Conservation (phyloP, 106 monocot species). For the Dendrobium catenatum region DNA sequence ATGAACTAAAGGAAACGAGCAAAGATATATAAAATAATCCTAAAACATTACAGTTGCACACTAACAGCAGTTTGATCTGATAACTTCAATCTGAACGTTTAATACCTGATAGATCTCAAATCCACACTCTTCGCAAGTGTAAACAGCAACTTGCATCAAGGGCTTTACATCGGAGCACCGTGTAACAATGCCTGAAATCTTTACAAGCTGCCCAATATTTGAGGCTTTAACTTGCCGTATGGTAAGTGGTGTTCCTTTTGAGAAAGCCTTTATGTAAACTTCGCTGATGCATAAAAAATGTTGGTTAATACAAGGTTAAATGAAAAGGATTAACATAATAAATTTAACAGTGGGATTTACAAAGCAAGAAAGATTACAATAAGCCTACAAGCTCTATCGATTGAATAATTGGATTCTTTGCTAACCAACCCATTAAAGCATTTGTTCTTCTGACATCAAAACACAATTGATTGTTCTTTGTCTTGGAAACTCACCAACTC, state of each 20-base stretch:
- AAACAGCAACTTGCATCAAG: slow-evolving; percentile 99
- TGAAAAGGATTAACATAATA: neutral
- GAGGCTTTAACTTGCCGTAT: slow-evolving; percentile 92
- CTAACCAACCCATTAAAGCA: neutral
- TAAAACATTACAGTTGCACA: neutral
- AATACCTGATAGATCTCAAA: slow-evolving; percentile 98
- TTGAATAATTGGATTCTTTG: neutral
- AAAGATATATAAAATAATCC: neutral
- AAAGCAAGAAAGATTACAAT: neutral
- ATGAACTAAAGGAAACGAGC: neutral
- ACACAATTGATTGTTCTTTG: too few species aligned
- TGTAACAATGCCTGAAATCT: slow-evolving; percentile 88
- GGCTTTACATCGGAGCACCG: slow-evolving; percentile 99
- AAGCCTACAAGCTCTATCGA: neutral
- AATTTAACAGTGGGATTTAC: neutral
- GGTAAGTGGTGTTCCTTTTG: slow-evolving; percentile 75
- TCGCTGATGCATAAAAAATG: slow-evolving; percentile 47
- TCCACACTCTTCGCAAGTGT: slow-evolving; percentile 97
- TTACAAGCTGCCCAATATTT: slow-evolving; percentile 95
- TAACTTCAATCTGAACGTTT: neutral
- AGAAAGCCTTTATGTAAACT: slow-evolving; percentile 90
- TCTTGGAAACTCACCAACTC: too few species aligned
- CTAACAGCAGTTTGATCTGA: neutral
- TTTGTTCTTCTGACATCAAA: neutral
- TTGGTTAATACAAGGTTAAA: neutral